Conservation (phyloP, 2,329 filamentous ascomycete species). For the Annulohypoxylon truncatum region DNA sequence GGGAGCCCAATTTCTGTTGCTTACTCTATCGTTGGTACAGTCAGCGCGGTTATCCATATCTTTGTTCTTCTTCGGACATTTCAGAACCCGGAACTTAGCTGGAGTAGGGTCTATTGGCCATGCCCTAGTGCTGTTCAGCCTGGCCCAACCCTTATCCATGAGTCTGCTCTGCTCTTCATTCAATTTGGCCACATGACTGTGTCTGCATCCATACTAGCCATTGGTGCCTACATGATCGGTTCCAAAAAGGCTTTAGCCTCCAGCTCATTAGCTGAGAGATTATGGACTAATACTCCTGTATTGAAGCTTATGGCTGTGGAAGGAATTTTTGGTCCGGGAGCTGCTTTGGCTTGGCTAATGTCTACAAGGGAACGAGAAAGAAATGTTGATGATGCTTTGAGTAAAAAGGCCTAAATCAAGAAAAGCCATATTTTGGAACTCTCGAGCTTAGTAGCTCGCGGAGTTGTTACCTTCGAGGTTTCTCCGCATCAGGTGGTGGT, state of each 20-base stretch:
- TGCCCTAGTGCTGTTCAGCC: slow-evolving; percentile 11
- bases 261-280: background rate
- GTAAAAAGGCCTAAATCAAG: background rate
- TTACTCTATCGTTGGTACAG: slow-evolving; percentile 12
- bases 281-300: background rate
- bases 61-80: slow-evolving; percentile 3
- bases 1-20: slow-evolving; percentile 6
- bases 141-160: slow-evolving; percentile 16
- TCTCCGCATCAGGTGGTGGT: background rate
- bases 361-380: slow-evolving; percentile 7
- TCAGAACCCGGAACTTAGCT: slow-evolving; percentile 8
- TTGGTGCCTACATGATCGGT: slow-evolving; percentile 16
- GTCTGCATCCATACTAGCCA: slow-evolving; percentile 1
- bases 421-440: background rate
- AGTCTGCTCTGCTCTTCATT: slow-evolving; percentile 19
- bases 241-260: background rate
- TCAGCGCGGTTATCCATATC: slow-evolving; percentile 12
- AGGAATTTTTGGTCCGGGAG: slow-evolving; percentile 18
- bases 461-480: background rate
- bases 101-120: slow-evolving; percentile 22
- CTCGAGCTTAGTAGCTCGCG: background rate
- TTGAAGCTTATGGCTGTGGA: background rate
- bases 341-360: slow-evolving; percentile 25
- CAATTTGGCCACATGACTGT: slow-evolving; percentile 18
- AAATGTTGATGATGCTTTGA: background rate